phyloP scores from a whole-genome alignment of 1,139 yeast species.

The Protomyces gravidus region DNA sequence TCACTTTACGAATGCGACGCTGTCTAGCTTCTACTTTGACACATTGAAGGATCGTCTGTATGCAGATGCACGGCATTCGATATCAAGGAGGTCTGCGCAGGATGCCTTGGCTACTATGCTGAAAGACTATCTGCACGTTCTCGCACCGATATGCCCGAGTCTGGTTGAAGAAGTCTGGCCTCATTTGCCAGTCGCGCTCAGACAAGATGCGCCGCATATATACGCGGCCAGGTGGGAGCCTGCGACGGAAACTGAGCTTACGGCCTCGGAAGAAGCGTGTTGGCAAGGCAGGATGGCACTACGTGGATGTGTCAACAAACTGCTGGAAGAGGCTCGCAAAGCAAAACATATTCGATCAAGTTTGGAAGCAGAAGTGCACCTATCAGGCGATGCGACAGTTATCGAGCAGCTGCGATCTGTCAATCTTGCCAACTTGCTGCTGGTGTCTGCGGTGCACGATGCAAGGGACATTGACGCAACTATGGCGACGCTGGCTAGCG shows the following conservation, averaged over 20 bases:
- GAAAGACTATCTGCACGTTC: conserved; percentile 56
- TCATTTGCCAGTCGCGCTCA: conserved; percentile 45
- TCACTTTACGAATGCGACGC: conserved; percentile 61
- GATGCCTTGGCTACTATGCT: conserved; percentile 59
- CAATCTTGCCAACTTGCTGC: conserved; percentile 53
- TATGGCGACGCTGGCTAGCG: too few species aligned
- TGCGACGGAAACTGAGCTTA: conserved; percentile 42
- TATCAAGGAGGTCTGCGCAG: conserved; percentile 62
- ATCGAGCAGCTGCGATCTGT: too few species aligned
- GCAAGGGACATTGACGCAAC: too few species aligned
- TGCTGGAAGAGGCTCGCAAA: conserved; percentile 49
- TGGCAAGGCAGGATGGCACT: conserved; percentile 40
- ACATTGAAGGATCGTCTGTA: conserved; percentile 79
- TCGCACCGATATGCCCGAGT: conserved; percentile 79
- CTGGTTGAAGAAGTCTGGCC: conserved; percentile 87
- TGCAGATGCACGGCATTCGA: conserved; percentile 54
- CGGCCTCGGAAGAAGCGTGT: conserved; percentile 40
- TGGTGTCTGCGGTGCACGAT: conserved; percentile 60
- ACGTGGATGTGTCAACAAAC: conserved; percentile 46
- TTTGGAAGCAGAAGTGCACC: conserved; percentile 52
- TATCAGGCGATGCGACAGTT: not conserved
- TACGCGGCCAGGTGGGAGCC: conserved; percentile 42
- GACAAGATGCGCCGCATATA: conserved; percentile 26
- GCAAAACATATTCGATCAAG: conserved; percentile 57
- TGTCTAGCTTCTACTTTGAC: conserved; percentile 83